Evolutionary conservation across 768 basidiomycete species (phyloP).

Genomic region (Trichaptum fuscoviolaceum): DNA sequence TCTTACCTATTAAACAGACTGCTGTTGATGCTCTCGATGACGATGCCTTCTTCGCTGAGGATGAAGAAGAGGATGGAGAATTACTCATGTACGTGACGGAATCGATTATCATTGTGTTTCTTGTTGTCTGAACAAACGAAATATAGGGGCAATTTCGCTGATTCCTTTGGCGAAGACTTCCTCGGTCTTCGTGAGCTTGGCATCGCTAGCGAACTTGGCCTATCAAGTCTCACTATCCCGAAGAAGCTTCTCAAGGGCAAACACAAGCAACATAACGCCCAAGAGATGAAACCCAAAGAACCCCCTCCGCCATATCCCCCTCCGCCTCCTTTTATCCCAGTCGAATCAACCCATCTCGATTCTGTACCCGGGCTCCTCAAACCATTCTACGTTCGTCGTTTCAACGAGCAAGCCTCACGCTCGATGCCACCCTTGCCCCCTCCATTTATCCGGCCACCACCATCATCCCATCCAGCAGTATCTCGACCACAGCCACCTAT

Average conservation of each 20-base stretch:
- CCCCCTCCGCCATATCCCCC: slow-evolving; percentile 82
- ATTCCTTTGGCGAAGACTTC: slow-evolving; percentile 88
- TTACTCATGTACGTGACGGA: slow-evolving; percentile 52
- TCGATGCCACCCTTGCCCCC: slow-evolving; percentile 12
- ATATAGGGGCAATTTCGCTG: slow-evolving; percentile 77
- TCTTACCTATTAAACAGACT: slow-evolving; percentile 37
- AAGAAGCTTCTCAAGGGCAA: slow-evolving; percentile 69
- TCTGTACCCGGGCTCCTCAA: slow-evolving; percentile 84
- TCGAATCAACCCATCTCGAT: slow-evolving; percentile 60
- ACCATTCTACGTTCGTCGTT: slow-evolving; percentile 60
- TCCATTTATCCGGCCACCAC: slow-evolving; percentile 14
- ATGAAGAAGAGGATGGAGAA: slow-evolving; percentile 60
- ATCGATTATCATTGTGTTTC: not conserved
- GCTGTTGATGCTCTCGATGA: slow-evolving; percentile 49
- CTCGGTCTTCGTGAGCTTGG: slow-evolving; percentile 84
- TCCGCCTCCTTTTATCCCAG: slow-evolving; percentile 73
- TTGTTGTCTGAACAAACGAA: slow-evolving; percentile 8
- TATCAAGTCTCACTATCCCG: slow-evolving; percentile 74
- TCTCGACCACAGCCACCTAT: not conserved
- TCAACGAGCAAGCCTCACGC: slow-evolving; percentile 37
- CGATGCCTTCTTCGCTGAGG: slow-evolving; percentile 54
- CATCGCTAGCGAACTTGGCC: slow-evolving; percentile 79
- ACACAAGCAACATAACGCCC: slow-evolving; percentile 39
- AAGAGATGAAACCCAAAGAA: slow-evolving; percentile 48
- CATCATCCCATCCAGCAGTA: slow-evolving; percentile 4